Conservation (phyloP, 2,329 filamentous ascomycete genomes). For the Rutstroemia sydowiana region DNA sequence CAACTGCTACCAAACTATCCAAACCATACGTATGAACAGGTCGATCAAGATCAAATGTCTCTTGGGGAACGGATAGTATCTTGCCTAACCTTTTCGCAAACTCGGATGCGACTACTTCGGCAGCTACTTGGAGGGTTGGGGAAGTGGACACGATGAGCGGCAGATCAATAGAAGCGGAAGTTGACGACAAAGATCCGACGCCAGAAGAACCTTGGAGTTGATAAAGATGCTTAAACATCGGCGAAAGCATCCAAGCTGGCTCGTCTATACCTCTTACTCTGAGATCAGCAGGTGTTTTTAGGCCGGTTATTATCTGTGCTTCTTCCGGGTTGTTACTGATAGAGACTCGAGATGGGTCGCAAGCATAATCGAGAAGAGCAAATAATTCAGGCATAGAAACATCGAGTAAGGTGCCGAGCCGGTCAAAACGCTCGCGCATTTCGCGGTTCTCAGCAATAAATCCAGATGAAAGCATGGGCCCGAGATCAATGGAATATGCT, state of each 20-base stretch:
- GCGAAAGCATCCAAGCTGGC: neutral
- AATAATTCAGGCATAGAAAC: neutral
- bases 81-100: conserved; percentile 34
- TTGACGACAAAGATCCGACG: neutral
- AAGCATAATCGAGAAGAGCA: neutral
- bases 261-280: neutral
- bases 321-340: neutral
- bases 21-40: conserved; percentile 36
- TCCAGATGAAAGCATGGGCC: conserved; percentile 8
- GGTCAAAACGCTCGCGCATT: conserved; percentile 9
- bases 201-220: neutral
- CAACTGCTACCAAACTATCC: conserved; percentile 16
- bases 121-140: neutral
- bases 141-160: neutral
- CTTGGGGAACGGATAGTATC: conserved; percentile 37
- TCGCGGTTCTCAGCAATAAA: conserved; percentile 19
- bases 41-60: conserved; percentile 34
- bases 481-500: conserved; percentile 15
- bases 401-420: neutral
- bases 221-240: neutral
- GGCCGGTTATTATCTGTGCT: neutral
- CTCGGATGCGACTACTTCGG: conserved; percentile 7
- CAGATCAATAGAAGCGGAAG: neutral
- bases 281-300: neutral
- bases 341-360: neutral